Evolutionary conservation across 78 protist species (phyloP).

Genomic region (Planoprotostelium fungivorum): DNA sequence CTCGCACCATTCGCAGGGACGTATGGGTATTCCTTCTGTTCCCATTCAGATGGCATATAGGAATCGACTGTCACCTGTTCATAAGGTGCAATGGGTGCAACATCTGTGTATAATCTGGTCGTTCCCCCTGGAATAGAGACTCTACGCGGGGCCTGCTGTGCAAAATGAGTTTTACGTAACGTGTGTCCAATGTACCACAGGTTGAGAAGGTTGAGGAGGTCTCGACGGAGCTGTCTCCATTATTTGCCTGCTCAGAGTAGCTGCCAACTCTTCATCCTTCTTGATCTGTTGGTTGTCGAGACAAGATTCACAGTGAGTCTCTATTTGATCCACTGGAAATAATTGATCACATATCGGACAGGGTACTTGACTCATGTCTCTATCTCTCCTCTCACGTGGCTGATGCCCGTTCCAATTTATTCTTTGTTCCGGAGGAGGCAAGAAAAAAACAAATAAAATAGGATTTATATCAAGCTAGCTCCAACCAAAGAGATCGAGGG

Average conservation of each 20-base stretch:
- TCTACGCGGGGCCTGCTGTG: too few relatives aligned
- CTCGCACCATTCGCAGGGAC: not conserved
- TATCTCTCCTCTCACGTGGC: not conserved
- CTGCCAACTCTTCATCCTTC: not conserved
- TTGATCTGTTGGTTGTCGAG: not conserved
- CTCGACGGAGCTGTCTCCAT: too few relatives aligned
- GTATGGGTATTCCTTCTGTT: not conserved
- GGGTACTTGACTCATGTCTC: not conserved
- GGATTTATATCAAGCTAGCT: not conserved
- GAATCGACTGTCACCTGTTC: too few relatives aligned
- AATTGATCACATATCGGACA: not conserved
- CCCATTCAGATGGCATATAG: too few relatives aligned
- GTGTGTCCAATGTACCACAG: too few relatives aligned
- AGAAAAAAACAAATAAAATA: too few relatives aligned
- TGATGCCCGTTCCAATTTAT: not conserved
- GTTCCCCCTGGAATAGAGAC: not conserved
- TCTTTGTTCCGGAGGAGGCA: not conserved
- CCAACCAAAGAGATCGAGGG: not conserved
- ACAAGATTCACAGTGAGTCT: not conserved
- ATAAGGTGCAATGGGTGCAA: not conserved
- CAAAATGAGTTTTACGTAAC: too few relatives aligned
- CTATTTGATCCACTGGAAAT: not conserved
- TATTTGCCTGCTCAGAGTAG: not conserved
- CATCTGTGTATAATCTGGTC: not conserved
- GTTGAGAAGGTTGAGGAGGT: too few relatives aligned